Percentiles rank a stretch among this genome's conserved stretches.
Evolutionary conservation across 768 basidiomycete genomes (phyloP).

Genomic region (Hydnomerulius pinastri): DNA sequence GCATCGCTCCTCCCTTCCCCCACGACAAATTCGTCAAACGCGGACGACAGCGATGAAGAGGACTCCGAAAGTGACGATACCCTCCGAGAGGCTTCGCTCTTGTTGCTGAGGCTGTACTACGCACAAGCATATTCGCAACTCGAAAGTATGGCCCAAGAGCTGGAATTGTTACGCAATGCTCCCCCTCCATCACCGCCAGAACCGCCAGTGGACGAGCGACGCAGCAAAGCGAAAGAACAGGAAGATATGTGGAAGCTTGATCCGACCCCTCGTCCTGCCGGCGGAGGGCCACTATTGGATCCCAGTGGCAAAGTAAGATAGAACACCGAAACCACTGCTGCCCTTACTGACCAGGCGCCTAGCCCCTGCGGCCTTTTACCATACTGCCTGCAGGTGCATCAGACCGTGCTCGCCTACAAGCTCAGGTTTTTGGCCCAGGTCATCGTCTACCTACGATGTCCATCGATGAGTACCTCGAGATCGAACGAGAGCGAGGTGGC

Average conservation of each 20-base stretch:
- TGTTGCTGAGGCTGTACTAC: slow-evolving; percentile 75
- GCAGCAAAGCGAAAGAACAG: slow-evolving; percentile 43
- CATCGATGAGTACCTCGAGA: slow-evolving; percentile 90
- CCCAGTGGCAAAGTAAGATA: slow-evolving; percentile 74
- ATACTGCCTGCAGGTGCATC: slow-evolving; percentile 75
- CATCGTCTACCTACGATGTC: slow-evolving; percentile 93
- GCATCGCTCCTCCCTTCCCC: slow-evolving; percentile 55
- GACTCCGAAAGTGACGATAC: slow-evolving; percentile 65
- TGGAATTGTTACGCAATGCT: slow-evolving; percentile 62
- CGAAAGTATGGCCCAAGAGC: slow-evolving; percentile 69
- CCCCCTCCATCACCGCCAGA: slow-evolving; percentile 41
- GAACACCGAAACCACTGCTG: not conserved
- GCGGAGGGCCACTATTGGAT: slow-evolving; percentile 71
- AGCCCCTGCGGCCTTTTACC: slow-evolving; percentile 92
- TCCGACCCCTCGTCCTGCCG: slow-evolving; percentile 42
- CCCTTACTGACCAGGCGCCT: slow-evolving; percentile 9
- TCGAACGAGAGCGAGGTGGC: slow-evolving; percentile 82
- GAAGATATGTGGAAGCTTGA: slow-evolving; percentile 78
- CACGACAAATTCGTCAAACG: slow-evolving; percentile 11
- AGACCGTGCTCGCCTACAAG: slow-evolving; percentile 71
- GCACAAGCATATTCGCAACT: slow-evolving; percentile 68
- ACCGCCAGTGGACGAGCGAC: slow-evolving; percentile 38
- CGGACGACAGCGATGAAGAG: slow-evolving; percentile 38
- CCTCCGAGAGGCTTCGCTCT: slow-evolving; percentile 64
- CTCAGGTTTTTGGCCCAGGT: slow-evolving; percentile 81